These are phyloP conservation scores for Centrapalus pauciflorus DNA, from an alignment of 129 eudicot species.

Conservation along the genomic window DNA sequence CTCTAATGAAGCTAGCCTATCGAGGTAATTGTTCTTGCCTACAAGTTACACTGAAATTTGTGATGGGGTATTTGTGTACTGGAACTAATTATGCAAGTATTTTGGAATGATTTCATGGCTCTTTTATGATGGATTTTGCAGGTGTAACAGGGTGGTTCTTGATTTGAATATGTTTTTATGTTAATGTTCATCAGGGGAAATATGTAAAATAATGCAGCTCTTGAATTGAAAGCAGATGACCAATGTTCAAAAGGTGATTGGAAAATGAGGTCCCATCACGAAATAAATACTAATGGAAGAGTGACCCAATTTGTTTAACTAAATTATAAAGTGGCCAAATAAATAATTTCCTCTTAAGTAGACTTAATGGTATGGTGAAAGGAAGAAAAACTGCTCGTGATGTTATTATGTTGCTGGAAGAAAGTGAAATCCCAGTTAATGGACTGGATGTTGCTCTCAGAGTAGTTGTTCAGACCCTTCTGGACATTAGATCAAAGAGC, in stretches of 20 bases:
- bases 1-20: too few relatives aligned
- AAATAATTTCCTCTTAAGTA: not conserved
- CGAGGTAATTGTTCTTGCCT: too few relatives aligned
- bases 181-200: too few relatives aligned
- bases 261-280: not conserved
- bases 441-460: constrained; percentile 65
- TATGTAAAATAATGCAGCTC: not conserved
- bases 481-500: constrained; percentile 91
- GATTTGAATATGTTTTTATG: too few relatives aligned
- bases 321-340: not conserved
- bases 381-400: constrained; percentile 76
- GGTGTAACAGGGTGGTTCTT: too few relatives aligned
- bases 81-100: too few relatives aligned
- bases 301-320: not conserved
- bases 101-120: too few relatives aligned
- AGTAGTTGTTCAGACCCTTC: constrained; percentile 80
- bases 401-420: constrained; percentile 75
- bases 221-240: not conserved
- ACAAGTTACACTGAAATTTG: too few relatives aligned
- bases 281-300: not conserved
- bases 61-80: too few relatives aligned
- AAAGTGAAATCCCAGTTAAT: constrained; percentile 53
- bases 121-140: too few relatives aligned
- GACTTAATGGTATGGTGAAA: constrained; percentile 73
- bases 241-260: not conserved